Evolutionary conservation across 352 stramenopile genomes (phyloP), one percentile per base, ranked within the genome.

Genomic region (Globisporangium cederbergense): DNA sequence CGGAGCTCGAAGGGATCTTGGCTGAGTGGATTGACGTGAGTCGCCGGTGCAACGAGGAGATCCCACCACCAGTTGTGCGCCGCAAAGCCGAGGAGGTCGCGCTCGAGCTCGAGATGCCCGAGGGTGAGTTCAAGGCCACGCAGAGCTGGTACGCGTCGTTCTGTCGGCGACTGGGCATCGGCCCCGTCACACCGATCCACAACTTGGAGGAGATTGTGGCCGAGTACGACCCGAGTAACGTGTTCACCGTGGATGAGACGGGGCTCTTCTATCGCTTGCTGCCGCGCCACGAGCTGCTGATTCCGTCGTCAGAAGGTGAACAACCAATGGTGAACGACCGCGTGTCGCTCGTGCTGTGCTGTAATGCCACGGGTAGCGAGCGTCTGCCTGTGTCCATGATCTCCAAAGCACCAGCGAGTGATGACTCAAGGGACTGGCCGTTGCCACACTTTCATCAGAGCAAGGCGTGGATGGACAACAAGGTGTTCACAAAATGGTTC

Each of bases 241-340:
- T 70, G 42, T 70, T 55, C 50, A 70, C 42, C 2, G 54, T 70
- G 6, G 64, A 70, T 42, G 64, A 66, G 50, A 66, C 64, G 1
- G 57, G 58, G 9, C 49, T 70, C 10, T 66, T 66, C 51, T 70
- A 61, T 10, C 40, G 58, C 14, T 14, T 70, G 20, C 11, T 66
- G 20, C 64, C 64, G 14, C 58, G 36, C 18, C 14, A 52, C 20
- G 42, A 36, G 11, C 16, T 18, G 34, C 20, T 60, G 30, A 25
- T 56, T 13, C 57, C 46, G 14, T 53, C n/a, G 46, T 20, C 36
- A 7, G 40, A n/a, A 4, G 36, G 51, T 25, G 30, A 60, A 22
- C 20, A 14, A 45, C 10, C 49, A 14, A 51, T 13, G 50, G 3
- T 47, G 43, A 51, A 40, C n/a, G 57, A 65, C 10, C 64, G 64